Evolutionary conservation across 495 filamentous ascomycete species (phyloP).

Genomic region (Aspergillus haitiensis): DNA sequence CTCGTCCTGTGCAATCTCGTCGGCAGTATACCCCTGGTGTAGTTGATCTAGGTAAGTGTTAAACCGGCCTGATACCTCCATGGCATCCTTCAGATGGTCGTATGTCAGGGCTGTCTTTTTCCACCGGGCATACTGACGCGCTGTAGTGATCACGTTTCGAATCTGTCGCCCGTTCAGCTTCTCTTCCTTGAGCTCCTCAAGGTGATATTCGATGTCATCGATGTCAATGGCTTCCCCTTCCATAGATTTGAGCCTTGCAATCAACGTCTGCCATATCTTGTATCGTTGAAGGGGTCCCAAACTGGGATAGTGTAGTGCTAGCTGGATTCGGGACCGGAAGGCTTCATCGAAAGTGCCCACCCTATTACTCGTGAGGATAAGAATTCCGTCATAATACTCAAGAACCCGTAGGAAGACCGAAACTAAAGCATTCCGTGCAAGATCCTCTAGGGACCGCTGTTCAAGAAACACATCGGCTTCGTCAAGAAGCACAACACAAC

Average conservation of each 20-base stretch:
- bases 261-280: slow-evolving; percentile 41
- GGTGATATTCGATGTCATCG: neutral
- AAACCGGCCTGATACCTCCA: slow-evolving; percentile 1
- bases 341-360: slow-evolving; percentile 52
- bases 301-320: slow-evolving; percentile 20
- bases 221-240: slow-evolving; percentile 3
- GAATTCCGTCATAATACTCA: slow-evolving; percentile 55
- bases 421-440: slow-evolving; percentile 52
- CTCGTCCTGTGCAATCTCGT: neutral
- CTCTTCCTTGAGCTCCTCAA: slow-evolving; percentile 24
- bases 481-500: slow-evolving; percentile 53
- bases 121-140: slow-evolving; percentile 8
- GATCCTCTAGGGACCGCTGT: slow-evolving; percentile 38
- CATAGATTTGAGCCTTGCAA: slow-evolving; percentile 20
- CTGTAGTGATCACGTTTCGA: slow-evolving; percentile 29
- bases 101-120: neutral
- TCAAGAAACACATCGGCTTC: slow-evolving; percentile 59
- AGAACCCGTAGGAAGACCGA: slow-evolving; percentile 55
- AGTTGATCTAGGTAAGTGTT: neutral
- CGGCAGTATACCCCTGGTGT: neutral
- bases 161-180: slow-evolving; percentile 43
- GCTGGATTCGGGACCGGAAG: slow-evolving; percentile 52
- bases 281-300: neutral
- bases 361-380: slow-evolving; percentile 41
- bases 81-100: neutral